Evolutionary conservation across 495 filamentous ascomycete genomes (phyloP).

Genomic region (Penicillium macrosclerotiorum): DNA sequence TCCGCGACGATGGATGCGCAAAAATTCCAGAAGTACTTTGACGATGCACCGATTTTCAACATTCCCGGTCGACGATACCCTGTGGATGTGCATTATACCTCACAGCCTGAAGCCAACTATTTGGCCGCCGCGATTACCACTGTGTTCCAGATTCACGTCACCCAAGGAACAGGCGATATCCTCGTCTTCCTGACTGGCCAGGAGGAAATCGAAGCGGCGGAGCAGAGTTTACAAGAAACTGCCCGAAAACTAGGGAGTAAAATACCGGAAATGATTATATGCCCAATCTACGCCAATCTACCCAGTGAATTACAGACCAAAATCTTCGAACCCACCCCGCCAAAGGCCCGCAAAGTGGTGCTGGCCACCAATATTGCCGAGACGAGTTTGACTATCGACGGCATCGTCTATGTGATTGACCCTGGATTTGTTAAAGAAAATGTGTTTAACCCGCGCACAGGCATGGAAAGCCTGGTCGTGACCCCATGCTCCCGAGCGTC

Average conservation of each 20-base stretch:
- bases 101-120: conserved; percentile 92
- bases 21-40: conserved; percentile 90
- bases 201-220: conserved; percentile 85
- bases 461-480: conserved; percentile 88
- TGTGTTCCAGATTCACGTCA: conserved; percentile 93
- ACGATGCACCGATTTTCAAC: conserved; percentile 94
- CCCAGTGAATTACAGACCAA: conserved; percentile 82
- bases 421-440: conserved; percentile 95
- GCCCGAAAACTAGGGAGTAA: conserved; percentile 76
- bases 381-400: conserved; percentile 84
- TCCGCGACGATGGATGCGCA: conserved; percentile 95
- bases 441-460: conserved; percentile 85
- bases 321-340: conserved; percentile 87
- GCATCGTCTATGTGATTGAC: conserved; percentile 89
- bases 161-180: conserved; percentile 83
- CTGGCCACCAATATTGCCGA: conserved; percentile 90
- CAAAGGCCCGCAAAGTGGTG: conserved; percentile 78
- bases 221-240: conserved; percentile 76
- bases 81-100: conserved; percentile 90
- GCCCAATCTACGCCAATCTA: conserved; percentile 86
- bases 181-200: conserved; percentile 88
- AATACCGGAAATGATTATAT: conserved; percentile 81
- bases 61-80: conserved; percentile 88
- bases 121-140: conserved; percentile 89
- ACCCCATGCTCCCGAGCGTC: conserved; percentile 93